A percentile compares a stretch with the other conserved stretches of the same genome.
These are phyloP conservation scores for Neoboletus subvelutipes DNA, from an alignment of 768 basidiomycete genomes.

Conservation along the genomic window DNA sequence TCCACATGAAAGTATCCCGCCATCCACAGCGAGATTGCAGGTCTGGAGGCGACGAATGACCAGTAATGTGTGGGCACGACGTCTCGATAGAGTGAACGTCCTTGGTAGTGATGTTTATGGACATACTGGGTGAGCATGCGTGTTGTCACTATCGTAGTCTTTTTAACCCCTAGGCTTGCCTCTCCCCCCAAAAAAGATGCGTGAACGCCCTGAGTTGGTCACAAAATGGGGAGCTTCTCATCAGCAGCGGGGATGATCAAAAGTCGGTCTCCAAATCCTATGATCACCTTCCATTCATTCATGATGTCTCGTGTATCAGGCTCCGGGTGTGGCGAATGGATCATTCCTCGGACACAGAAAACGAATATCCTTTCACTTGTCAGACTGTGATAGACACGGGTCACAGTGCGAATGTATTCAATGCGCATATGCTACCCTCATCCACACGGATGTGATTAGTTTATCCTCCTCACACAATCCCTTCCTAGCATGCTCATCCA, in stretches of 20 bases:
- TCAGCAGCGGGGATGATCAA: constrained; percentile 74
- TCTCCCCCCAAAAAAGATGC: constrained; percentile 47
- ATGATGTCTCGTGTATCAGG: constrained; percentile 33
- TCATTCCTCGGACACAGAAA: constrained; percentile 29
- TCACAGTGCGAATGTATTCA: constrained; percentile 85
- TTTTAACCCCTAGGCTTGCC: background rate
- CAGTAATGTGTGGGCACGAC: constrained; percentile 29
- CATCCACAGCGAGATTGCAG: constrained; percentile 26
- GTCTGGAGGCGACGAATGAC: constrained; percentile 22
- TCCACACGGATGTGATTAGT: constrained; percentile 71
- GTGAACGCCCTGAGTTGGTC: constrained; percentile 81
- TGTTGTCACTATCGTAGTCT: constrained; percentile 6
- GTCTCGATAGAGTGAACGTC: constrained; percentile 68
- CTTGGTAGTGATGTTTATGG: constrained; percentile 61
- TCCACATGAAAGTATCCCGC: constrained; percentile 5
- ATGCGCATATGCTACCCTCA: constrained; percentile 72
- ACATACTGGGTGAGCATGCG: constrained; percentile 62
- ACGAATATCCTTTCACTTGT: constrained; percentile 65
- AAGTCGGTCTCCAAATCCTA: constrained; percentile 42
- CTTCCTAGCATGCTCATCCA: constrained; percentile 7
- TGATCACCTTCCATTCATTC: background rate
- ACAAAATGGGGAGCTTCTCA: constrained; percentile 56
- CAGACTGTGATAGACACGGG: constrained; percentile 73
- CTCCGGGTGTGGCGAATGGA: constrained; percentile 81
- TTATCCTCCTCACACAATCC: constrained; percentile 15